Conservation (phyloP, 768 basidiomycete species). For the Antrodiella citrinella region DNA sequence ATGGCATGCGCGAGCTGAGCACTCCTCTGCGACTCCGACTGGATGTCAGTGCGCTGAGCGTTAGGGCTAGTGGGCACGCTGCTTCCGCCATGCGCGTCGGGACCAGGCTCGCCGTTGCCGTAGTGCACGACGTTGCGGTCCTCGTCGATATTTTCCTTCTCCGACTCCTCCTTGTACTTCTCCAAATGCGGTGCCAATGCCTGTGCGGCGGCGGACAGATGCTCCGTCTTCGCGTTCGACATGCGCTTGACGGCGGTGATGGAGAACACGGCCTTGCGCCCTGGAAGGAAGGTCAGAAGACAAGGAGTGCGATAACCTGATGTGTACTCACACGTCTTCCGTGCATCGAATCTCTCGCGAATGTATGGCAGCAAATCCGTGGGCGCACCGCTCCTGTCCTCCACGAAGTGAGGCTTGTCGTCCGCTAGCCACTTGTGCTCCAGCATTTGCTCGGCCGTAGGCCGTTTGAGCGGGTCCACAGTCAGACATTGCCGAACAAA, state of each 20-base stretch:
- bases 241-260: constrained; percentile 84
- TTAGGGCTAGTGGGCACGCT: background rate
- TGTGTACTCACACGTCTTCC: constrained; percentile 63
- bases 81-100: background rate
- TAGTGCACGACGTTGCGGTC: constrained; percentile 6
- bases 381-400: constrained; percentile 53
- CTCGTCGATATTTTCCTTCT: constrained; percentile 31
- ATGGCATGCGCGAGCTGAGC: background rate
- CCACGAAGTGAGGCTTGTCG: constrained; percentile 61
- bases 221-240: constrained; percentile 35
- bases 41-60: background rate
- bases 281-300: constrained; percentile 33
- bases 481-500: constrained; percentile 84
- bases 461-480: constrained; percentile 70
- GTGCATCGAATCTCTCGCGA: constrained; percentile 85
- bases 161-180: constrained; percentile 77
- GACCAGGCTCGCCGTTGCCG: background rate
- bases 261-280: constrained; percentile 81
- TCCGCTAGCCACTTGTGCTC: constrained; percentile 77
- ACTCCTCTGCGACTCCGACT: background rate
- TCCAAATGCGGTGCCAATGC: constrained; percentile 51
- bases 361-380: constrained; percentile 83
- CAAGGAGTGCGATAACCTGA: background rate
- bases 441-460: constrained; percentile 69
- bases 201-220: constrained; percentile 35